These are phyloP conservation scores for Imleria badia DNA, from an alignment of 768 basidiomycete species.

Conservation along the genomic window DNA sequence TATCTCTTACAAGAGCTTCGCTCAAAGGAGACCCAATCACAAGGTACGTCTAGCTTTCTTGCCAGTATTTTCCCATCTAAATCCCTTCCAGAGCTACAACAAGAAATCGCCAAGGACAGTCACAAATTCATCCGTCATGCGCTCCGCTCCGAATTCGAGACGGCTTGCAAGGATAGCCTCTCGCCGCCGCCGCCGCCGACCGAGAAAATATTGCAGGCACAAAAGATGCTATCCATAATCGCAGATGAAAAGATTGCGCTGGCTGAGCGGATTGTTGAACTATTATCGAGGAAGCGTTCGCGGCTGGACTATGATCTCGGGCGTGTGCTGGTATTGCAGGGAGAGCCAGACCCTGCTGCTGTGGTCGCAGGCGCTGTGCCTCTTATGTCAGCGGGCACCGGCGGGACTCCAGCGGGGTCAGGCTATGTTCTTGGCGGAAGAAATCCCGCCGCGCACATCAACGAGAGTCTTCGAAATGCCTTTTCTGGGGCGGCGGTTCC, in stretches of 20 bases:
- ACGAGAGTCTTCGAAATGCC: constrained; percentile 39
- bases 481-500: constrained; percentile 30
- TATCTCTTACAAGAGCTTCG: constrained; percentile 49
- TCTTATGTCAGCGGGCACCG: constrained; percentile 15
- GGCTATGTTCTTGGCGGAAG: constrained; percentile 36
- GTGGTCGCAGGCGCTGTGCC: constrained; percentile 30
- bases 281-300: constrained; percentile 46
- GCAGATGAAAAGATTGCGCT: constrained; percentile 44
- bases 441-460: constrained; percentile 42
- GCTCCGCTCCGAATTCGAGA: constrained; percentile 31
- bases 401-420: constrained; percentile 13
- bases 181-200: constrained; percentile 23
- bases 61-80: neutral
- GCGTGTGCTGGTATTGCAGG: constrained; percentile 44
- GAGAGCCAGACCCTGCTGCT: constrained; percentile 39
- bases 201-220: constrained; percentile 31
- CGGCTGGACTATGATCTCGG: constrained; percentile 48
- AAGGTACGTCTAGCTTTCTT: constrained; percentile 31
- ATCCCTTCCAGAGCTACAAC: constrained; percentile 36
- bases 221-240: constrained; percentile 32
- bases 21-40: constrained; percentile 41
- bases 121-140: constrained; percentile 45
- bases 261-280: constrained; percentile 42
- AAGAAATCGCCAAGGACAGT: constrained; percentile 45
- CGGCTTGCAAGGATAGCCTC: constrained; percentile 34